These are phyloP conservation scores for Bacidia gigantensis DNA, from an alignment of 495 filamentous ascomycete species.

Conservation along the genomic window DNA sequence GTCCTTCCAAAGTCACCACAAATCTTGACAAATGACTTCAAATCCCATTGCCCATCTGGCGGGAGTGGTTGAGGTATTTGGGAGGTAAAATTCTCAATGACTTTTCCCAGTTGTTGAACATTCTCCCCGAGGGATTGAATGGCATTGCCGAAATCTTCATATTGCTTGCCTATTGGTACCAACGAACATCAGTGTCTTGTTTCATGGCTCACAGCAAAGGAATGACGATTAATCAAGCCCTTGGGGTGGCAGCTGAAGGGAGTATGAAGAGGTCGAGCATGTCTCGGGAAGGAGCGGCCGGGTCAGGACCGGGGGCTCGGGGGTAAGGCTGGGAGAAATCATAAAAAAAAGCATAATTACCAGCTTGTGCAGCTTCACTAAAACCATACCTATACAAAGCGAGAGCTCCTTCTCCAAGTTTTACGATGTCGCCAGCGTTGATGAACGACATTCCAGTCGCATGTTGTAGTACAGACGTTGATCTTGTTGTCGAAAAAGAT, in stretches of 20 bases:
- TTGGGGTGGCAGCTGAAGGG: not conserved
- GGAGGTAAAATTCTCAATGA: conserved; percentile 8
- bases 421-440: not conserved
- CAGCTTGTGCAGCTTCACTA: not conserved
- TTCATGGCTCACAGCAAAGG: no score
- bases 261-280: not conserved
- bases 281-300: not conserved
- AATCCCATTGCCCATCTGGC: conserved; percentile 2
- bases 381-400: not conserved
- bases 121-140: conserved; percentile 10
- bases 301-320: no score
- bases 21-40: conserved; percentile 4
- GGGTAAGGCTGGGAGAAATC: not conserved
- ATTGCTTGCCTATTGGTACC: not conserved
- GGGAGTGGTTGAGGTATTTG: conserved; percentile 8
- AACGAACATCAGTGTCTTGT: not conserved
- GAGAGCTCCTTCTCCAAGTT: not conserved
- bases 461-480: not conserved
- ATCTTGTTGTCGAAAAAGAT: not conserved
- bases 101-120: conserved; percentile 3
- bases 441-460: not conserved
- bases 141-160: conserved; percentile 10
- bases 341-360: not conserved
- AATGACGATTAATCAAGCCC: no score
- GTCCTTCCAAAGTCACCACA: conserved; percentile 16